Evolutionary conservation across 176 grass and related monocot species (phyloP), one percentile per base, ranked within the genome.

Genomic region (Poa annua): DNA sequence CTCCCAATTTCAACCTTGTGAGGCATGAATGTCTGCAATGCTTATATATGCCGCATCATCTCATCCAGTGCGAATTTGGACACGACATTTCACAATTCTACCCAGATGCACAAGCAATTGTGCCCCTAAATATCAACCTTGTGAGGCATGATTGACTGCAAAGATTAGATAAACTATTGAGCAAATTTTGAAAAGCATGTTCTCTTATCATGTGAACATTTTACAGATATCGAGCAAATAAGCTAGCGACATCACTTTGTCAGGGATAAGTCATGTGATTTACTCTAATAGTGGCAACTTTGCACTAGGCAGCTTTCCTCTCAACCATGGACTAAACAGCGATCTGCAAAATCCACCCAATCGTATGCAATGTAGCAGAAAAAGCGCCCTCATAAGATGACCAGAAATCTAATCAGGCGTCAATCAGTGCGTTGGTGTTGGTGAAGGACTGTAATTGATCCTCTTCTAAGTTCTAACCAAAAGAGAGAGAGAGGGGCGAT

Each of bases 321-420:
- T 75, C 36, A 59, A 81, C 39, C 33, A 50, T 29, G 59, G n/a
- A 64, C n/a, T 20, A 87, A 87, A 61, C 41, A 26, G 34, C 20
- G 54, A 53, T 73, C 19, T 65, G 24, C 47, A 44, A 80, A 84
- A 84, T 50, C 56, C 6, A 82, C 16, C 15, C 9, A 65, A 1
- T 42, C 33, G 11, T 15, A 80, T 36, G 50, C 51, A 8, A 8
- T 25, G 38, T 47, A 24, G 9, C 59, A 77, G 53, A 2, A 47
- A 66, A 14, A 77, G 24, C 32, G 3, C 26, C 61, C 50, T 49
- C 17, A 88, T n/a, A 52, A 33, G 7, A 41, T 68, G 32, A 1
- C 7, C 44, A 66, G 73, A 21, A 82, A 1, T 34, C 71, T 21
- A 38, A 73, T 53, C 21, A 68, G 38, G 13, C 12, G 42, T 60